A percentile compares a stretch with the other conserved stretches of the same genome.
Conservation (phyloP, 495 filamentous ascomycete genomes). For the Penicillium diatomitis region DNA sequence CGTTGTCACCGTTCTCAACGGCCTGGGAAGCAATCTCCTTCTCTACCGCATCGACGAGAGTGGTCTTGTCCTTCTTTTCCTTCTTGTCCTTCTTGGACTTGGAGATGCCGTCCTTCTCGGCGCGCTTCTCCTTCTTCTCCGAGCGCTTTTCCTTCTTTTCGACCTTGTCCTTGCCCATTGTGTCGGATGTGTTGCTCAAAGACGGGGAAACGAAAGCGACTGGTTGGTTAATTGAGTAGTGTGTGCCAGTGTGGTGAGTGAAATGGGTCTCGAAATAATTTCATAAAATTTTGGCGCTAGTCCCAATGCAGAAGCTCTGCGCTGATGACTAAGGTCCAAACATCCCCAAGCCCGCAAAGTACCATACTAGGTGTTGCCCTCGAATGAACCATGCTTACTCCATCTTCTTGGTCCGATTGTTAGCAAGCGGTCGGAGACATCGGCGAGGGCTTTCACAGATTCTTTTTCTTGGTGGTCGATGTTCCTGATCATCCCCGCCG, state of each 20-base stretch:
- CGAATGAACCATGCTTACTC: too few relatives aligned
- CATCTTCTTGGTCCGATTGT: too few relatives aligned
- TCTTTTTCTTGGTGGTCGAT: neutral
- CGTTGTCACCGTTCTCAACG: constrained; percentile 43
- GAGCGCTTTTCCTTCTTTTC: constrained; percentile 64
- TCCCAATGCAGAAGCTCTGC: constrained; percentile 14
- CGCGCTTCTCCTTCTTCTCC: constrained; percentile 73
- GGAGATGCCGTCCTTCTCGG: constrained; percentile 65
- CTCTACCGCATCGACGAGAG: constrained; percentile 51
- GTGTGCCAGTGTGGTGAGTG: constrained; percentile 16
- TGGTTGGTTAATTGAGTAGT: constrained; percentile 13
- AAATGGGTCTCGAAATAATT: constrained; percentile 34
- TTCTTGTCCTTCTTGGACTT: constrained; percentile 58
- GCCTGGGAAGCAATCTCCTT: constrained; percentile 49
- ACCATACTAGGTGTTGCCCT: too few relatives aligned
- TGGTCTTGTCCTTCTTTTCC: constrained; percentile 62
- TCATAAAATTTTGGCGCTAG: constrained; percentile 38
- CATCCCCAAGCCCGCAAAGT: constrained; percentile 2
- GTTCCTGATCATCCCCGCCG: neutral
- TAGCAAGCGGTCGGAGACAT: too few relatives aligned
- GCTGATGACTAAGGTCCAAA: constrained; percentile 30
- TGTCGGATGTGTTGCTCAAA: constrained; percentile 16
- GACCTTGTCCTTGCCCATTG: constrained; percentile 46
- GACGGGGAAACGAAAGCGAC: constrained; percentile 8
- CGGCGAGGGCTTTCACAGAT: too few relatives aligned